Conservation (phyloP, 495 filamentous ascomycete genomes). For the Tuber brumale region DNA sequence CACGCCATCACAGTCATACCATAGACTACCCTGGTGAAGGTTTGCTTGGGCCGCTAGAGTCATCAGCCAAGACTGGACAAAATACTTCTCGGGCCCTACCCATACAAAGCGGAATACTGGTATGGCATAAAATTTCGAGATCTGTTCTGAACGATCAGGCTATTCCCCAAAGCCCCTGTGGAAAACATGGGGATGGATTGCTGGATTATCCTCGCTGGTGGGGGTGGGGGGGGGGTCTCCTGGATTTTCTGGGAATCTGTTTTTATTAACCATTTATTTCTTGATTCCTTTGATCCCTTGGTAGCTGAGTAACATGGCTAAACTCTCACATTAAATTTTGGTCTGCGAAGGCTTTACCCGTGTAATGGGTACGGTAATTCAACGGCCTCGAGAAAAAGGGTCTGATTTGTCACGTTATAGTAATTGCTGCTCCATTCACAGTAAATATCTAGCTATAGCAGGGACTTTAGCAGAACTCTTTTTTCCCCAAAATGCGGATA, state of each 20-base stretch:
- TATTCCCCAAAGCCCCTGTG: background rate
- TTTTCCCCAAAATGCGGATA: too few species aligned
- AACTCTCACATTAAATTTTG: background rate
- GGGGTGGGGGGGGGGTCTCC: background rate
- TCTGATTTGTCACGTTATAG: background rate
- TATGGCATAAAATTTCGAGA: too few species aligned
- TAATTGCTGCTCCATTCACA: too few species aligned
- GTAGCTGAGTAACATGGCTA: background rate
- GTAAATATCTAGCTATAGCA: too few species aligned
- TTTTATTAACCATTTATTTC: background rate
- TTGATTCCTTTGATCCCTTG: background rate
- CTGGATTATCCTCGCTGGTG: background rate
- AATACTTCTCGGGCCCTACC: too few species aligned
- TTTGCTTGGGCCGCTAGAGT: too few species aligned
- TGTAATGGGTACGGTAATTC: background rate
- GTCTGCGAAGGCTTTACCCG: background rate
- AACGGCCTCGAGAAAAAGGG: background rate
- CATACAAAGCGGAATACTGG: too few species aligned
- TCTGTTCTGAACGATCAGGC: background rate
- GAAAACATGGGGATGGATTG: background rate
- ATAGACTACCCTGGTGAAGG: too few species aligned
- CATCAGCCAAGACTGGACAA: too few species aligned
- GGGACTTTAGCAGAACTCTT: too few species aligned
- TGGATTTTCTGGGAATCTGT: background rate
- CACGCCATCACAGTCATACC: too few species aligned